Evolutionary conservation across 257 asterid species (phyloP).

Genomic region (Knoxia roxburghii): DNA sequence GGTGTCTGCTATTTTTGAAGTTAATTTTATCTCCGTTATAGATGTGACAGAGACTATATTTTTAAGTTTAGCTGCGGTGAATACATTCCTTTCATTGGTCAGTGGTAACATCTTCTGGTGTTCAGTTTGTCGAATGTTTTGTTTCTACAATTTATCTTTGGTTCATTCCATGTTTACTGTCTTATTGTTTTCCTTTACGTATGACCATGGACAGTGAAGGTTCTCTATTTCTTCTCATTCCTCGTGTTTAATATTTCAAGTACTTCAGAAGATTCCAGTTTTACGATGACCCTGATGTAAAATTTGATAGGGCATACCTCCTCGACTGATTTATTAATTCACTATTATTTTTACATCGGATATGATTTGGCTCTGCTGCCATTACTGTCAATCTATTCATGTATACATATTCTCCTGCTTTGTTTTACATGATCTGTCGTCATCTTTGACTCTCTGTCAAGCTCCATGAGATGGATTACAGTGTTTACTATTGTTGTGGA

Average conservation of each 20-base stretch:
- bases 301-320: not conserved
- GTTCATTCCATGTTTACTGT: not conserved
- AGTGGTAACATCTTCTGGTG: not conserved
- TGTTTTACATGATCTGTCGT: not conserved
- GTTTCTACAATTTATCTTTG: not conserved
- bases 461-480: not conserved
- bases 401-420: not conserved
- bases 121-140: not conserved
- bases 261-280: not conserved
- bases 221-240: not conserved
- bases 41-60: not conserved
- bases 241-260: not conserved
- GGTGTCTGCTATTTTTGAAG: constrained; percentile 1
- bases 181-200: not conserved
- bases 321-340: not conserved
- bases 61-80: not conserved
- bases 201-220: not conserved
- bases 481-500: not conserved
- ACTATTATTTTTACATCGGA: not conserved
- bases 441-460: not conserved
- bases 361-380: not conserved
- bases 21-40: not conserved
- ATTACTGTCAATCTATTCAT: not conserved
- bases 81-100: not conserved
- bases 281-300: too few relatives aligned